These are phyloP conservation scores for Colletotrichum truncatum DNA, from an alignment of 2,329 filamentous ascomycete species.

Conservation along the genomic window DNA sequence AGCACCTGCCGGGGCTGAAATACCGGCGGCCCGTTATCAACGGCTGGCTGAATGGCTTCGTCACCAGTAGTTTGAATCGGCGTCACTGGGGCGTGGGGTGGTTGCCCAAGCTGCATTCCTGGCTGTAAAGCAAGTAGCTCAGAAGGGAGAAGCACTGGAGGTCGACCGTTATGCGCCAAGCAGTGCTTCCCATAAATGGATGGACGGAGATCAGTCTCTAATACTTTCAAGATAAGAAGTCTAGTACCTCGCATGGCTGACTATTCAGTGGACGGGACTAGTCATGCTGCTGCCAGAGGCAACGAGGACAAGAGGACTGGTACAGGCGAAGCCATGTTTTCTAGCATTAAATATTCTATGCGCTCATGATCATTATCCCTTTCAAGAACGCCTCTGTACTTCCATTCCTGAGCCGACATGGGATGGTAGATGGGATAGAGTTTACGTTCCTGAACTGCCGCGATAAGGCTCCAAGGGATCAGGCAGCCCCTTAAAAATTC, in stretches of 20 bases:
- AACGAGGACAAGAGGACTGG: not conserved
- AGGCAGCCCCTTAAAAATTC: constrained; percentile 3
- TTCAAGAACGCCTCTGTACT: constrained; percentile 7
- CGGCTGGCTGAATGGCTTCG: not conserved
- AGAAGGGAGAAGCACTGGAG: not conserved
- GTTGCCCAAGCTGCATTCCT: not conserved
- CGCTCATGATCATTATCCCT: not conserved
- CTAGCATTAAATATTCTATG: not conserved
- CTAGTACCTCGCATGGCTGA: too few species aligned
- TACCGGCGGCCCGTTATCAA: constrained; percentile 17
- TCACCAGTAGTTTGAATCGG: not conserved
- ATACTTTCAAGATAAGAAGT: too few species aligned
- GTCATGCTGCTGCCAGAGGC: too few species aligned
- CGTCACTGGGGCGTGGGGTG: not conserved
- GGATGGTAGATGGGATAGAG: constrained; percentile 22
- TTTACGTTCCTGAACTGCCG: not conserved
- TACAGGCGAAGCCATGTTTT: too few species aligned
- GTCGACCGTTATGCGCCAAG: not conserved
- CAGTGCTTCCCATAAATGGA: too few species aligned
- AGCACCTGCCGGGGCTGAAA: constrained; percentile 1
- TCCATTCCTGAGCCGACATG: not conserved
- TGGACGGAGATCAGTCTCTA: too few species aligned
- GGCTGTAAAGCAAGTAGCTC: not conserved
- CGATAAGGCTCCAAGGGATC: not conserved
- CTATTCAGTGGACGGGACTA: too few species aligned